Evolutionary conservation across 192 early-diverging fungal species (phyloP).

Genomic region (Pecoramyces ruminantium): DNA sequence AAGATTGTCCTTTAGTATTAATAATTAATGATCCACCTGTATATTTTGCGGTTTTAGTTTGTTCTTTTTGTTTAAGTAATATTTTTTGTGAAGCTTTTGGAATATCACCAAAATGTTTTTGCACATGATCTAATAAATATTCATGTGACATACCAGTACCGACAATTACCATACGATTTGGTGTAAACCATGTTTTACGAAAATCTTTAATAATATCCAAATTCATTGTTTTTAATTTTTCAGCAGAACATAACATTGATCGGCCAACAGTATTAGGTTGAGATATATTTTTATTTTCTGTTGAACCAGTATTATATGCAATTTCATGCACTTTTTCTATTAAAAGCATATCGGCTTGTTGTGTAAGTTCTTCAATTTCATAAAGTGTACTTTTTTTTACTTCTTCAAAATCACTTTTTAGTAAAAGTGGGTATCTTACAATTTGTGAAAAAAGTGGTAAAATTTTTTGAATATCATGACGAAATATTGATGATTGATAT

Average conservation of each 20-base stretch:
- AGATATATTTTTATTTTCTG: neutral
- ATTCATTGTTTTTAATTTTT: slow-evolving; percentile 46
- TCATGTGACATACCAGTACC: slow-evolving; percentile 75
- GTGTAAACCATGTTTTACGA: slow-evolving; percentile 67
- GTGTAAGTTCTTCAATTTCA: slow-evolving; percentile 76
- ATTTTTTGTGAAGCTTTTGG: slow-evolving; percentile 7
- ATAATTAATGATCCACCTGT: slow-evolving; percentile 65
- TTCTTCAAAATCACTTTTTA: slow-evolving; percentile 63
- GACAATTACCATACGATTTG: slow-evolving; percentile 80
- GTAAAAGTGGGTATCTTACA: slow-evolving; percentile 54
- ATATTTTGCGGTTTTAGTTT: slow-evolving; percentile 38
- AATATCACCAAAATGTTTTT: slow-evolving; percentile 62
- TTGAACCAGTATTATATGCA: slow-evolving; percentile 39
- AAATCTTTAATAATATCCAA: slow-evolving; percentile 50
- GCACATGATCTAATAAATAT: slow-evolving; percentile 49
- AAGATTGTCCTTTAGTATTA: slow-evolving; percentile 41
- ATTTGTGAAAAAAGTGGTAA: slow-evolving; percentile 62
- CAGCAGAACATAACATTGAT: slow-evolving; percentile 53
- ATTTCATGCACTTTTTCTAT: slow-evolving; percentile 75
- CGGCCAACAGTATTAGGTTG: slow-evolving; percentile 62
- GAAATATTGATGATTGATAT: slow-evolving; percentile 86
- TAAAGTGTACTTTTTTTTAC: slow-evolving; percentile 57
- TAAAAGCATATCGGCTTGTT: slow-evolving; percentile 67
- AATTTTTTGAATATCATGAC: slow-evolving; percentile 56
- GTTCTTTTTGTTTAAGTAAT: slow-evolving; percentile 6